Base-by-base conservation (phyloP, 179 eudicot genomes). In the Actinidia chinensis region DNA sequence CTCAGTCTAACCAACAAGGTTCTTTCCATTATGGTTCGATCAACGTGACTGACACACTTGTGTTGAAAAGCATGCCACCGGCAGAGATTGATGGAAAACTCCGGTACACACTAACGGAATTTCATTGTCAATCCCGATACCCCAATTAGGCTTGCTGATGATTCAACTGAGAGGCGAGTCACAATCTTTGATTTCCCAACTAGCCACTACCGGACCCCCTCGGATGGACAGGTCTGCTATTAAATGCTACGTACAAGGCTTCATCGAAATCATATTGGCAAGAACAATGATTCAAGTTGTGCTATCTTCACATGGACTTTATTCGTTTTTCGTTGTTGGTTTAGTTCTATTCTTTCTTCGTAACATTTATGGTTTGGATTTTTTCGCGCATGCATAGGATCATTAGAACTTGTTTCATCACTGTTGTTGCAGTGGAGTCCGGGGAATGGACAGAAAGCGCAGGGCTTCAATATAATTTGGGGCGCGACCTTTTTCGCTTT, bases 1-100 rank as follows among this genome's bases (percentile, higher is more conserved):
- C 99, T 76, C 94, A 98, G 46, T 96, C 97, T 8, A 95, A 95
- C 73, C 97, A 98, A 44, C 99, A 95, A 84, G 99, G 99, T 65
- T 95, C 99, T 18, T 95, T 88, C 74, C 94, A 90, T 63, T 95
- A 95, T 73, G 99, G 99, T 55, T 71, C 48, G 33, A 91, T 95
- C 69, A 90, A 92, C 76, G 96, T 95, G 58, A 91, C 98, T 0
- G 84, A 94, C 42, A 71, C 78, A 12, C 92, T 91, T 64, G 42
- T 90, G 10, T 52, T 95, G 43, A 86, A 83, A 82, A 90, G 85
- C 78, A 44, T 86, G 79, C 99, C 99, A 55, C 98, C 96, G 5
- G 42, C 81, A 63, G 79, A 44, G 44, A 90, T 95, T 77, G 76
- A 87, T 67, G 96, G 96, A 23, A 92, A 88, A 79, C 87, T 74